Evolutionary conservation across 257 asterid species (phyloP), one percentile per base, ranked within the genome.

Genomic region (Craterostigma plantagineum): DNA sequence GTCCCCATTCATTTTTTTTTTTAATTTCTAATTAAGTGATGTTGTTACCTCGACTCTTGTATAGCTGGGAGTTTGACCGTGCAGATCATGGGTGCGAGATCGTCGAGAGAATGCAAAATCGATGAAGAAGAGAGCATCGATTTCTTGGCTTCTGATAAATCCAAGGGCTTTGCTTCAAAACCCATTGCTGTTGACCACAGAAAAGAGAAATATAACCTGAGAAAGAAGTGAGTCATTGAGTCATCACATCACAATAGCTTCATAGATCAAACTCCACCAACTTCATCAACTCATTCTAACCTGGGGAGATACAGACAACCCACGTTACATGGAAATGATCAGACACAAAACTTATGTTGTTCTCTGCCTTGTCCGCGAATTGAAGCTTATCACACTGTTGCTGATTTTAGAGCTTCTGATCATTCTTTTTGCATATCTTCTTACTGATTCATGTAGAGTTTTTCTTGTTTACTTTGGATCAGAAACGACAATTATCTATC

Each of bases 61-160:
- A 37, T 45, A 76, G 93, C 68, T 62, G 93, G 93, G 53, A 80
- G 91, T 57, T 62, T 76, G 51, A 74, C 77, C 2, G 93, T 80
- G 43, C 93, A 73, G 71, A 64, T 71, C 53, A 56, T 62, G 51
- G 93, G 79, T 43, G 79, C 77, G 46, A 46, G 63, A 9, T 43
- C 54, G 43, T 18, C 63, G 10, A 46, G 18, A 52, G 64, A 55
- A 42, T 18, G 36, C 30, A 52, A 34, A 43, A 56, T 12, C 41
- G 33, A 16, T 35, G 17, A 15, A 8, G 27, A 30, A 3, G 60
- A 50, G 56, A 27, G 15, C 11, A 61, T 34, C 4, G 52, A 53
- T 7, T 16, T 46, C 16, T 18, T 57, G 44, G 40, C 52, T 35
- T 43, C 67, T 18, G 71, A 68, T 48, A 49, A 60, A 16, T 53